A percentile compares a stretch with the other conserved stretches of the same genome.
These are phyloP conservation scores for Cordyceps cateniannulata DNA, from an alignment of 2,329 filamentous ascomycete species.

Conservation along the genomic window DNA sequence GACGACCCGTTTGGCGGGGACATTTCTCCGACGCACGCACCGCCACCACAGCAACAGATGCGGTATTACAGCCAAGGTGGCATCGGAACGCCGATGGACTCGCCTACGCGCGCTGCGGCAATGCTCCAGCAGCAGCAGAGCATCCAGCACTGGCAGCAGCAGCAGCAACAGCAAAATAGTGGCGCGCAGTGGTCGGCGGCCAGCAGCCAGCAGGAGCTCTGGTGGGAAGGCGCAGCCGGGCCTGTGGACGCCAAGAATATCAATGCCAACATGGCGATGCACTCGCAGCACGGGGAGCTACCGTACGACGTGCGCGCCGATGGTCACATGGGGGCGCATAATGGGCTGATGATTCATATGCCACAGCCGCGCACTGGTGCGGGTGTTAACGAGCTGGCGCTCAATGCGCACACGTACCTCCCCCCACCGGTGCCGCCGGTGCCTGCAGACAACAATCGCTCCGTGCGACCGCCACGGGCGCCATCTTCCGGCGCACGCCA, in stretches of 20 bases:
- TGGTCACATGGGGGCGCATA: neutral
- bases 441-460: constrained; percentile 20
- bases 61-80: constrained; percentile 27
- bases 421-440: constrained; percentile 27
- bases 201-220: constrained; percentile 17
- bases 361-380: constrained; percentile 35
- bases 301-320: constrained; percentile 9
- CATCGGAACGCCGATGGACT: constrained; percentile 32
- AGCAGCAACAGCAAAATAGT: constrained; percentile 8
- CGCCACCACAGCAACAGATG: constrained; percentile 17
- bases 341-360: constrained; percentile 49
- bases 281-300: constrained; percentile 13
- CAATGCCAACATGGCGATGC: constrained; percentile 24
- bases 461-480: constrained; percentile 41
- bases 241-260: constrained; percentile 26
- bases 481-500: constrained; percentile 44
- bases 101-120: constrained; percentile 27
- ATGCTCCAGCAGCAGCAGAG: constrained; percentile 18
- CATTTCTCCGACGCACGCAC: constrained; percentile 19
- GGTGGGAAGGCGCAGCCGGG: constrained; percentile 24
- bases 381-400: constrained; percentile 27
- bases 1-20: constrained; percentile 34
- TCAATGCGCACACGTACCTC: constrained; percentile 30
- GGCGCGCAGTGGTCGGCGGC: neutral
- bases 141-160: constrained; percentile 16